Base-by-base conservation (phyloP, 192 early-diverging fungal species). In the Backusella morwellensis region DNA sequence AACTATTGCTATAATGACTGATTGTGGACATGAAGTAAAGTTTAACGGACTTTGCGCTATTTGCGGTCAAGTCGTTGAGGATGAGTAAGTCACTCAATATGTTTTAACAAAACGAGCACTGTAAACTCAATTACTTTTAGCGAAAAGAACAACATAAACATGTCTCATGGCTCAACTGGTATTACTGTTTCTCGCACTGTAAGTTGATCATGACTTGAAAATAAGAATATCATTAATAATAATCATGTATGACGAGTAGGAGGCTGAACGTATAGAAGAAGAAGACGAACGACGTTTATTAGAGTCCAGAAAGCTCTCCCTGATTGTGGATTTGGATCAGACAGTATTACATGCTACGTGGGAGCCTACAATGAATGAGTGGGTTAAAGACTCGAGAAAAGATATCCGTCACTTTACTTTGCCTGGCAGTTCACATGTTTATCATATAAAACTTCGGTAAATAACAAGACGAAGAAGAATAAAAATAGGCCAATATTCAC, bases 251-350 rank as follows among this genome's bases (percentile, higher is more conserved):
- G 2, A 5, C 12, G 5, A 34, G 4, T 12, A 93, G 90, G 92
- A 93, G 76, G 95, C 94, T 6, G 78, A 89, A 47, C 74, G 90
- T 6, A 75, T 97, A 34, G 94, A 97, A 66, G 73, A 89, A 17
- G 88, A 89, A 34, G 93, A 85, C 11, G 83, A 88, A 19, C 68
- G 86, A 4, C 84, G 93, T 73, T 84, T 99, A 67, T 74, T 92
- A 68, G 70, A 81, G 1, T 87, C 84, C 29, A 83, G 87, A 66
- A 95, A 92, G 74, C 88, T 99, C 35, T 95, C 94, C 4, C 81
- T 99, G 36, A 92, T 99, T 71, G 90, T 99, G 12, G 98, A 99
- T 88, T 87, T 99, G 52, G 98, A 99, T 84, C 96, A 97, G 82
- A 99, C 98, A 3, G 88, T 99, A 19, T 93, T 99, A 47, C 98